phyloP scores from a whole-genome alignment of 176 grass and related monocot species.

The Aegilops sharonensis region DNA sequence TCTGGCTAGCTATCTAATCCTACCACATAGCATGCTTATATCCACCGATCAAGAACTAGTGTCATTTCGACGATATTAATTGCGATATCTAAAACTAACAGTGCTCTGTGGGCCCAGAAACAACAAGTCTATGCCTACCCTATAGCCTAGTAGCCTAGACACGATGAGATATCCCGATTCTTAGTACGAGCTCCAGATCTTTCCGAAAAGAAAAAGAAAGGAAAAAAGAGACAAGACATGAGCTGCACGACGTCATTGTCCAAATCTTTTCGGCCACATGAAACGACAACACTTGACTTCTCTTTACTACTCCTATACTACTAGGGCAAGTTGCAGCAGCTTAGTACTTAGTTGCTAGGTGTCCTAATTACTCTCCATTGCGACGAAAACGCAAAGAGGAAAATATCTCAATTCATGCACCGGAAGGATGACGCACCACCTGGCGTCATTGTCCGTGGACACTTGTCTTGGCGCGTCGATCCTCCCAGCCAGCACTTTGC shows the following conservation, averaged over 20 bases:
- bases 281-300: constrained; percentile 2
- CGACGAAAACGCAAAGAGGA: neutral
- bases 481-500: neutral
- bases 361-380: neutral
- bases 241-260: neutral
- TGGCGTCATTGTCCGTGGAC: constrained; percentile 14
- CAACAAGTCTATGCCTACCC: neutral
- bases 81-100: neutral
- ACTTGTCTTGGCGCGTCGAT: neutral
- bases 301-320: neutral
- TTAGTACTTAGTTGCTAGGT: neutral
- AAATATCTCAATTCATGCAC: too few relatives aligned
- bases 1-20: neutral
- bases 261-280: neutral
- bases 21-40: neutral
- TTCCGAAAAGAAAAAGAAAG: neutral
- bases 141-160: neutral
- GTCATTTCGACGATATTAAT: neutral
- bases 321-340: neutral
- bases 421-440: constrained; percentile 10
- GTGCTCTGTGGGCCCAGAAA: neutral
- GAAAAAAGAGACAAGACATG: neutral
- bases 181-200: neutral
- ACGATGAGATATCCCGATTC: neutral
- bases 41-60: constrained; percentile 11